These are phyloP conservation scores for Lentinula detonsa DNA, from an alignment of 768 basidiomycete species.

Conservation along the genomic window DNA sequence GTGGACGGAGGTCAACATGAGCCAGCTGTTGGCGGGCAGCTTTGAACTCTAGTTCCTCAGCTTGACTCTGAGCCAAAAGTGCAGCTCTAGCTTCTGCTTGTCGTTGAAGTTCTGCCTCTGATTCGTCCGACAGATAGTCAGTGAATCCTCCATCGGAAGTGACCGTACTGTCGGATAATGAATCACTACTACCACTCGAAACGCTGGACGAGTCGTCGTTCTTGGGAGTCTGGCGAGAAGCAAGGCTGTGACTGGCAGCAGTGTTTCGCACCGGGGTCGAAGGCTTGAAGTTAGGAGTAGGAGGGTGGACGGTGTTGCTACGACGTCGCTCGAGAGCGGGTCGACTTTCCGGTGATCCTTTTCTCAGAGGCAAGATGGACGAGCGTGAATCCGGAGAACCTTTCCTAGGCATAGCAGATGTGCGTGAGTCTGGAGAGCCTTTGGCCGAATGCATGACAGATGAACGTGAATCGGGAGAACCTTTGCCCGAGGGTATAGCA, in stretches of 20 bases:
- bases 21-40: slow-evolving; percentile 76
- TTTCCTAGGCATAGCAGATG: background rate
- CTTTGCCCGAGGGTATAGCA: background rate
- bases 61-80: slow-evolving; percentile 70
- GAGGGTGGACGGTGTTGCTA: slow-evolving; percentile 9
- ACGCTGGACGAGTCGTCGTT: slow-evolving; percentile 34
- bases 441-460: background rate
- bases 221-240: slow-evolving; percentile 22
- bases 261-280: slow-evolving; percentile 10
- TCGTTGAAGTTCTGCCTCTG: slow-evolving; percentile 82
- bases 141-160: slow-evolving; percentile 87
- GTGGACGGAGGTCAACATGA: slow-evolving; percentile 67
- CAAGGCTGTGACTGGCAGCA: slow-evolving; percentile 22
- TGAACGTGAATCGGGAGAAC: background rate
- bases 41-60: slow-evolving; percentile 78
- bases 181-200: slow-evolving; percentile 59
- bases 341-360: background rate
- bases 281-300: slow-evolving; percentile 7
- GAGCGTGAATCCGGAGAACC: background rate
- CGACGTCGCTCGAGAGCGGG: slow-evolving; percentile 13
- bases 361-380: background rate
- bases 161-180: slow-evolving; percentile 67
- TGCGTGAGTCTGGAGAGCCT: background rate
- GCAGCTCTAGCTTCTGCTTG: slow-evolving; percentile 81
- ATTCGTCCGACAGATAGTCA: slow-evolving; percentile 88